A percentile compares a stretch with the other conserved stretches of the same genome.
Conservation (phyloP, 2,329 filamentous ascomycete species). For the Aspergillus sp. region DNA sequence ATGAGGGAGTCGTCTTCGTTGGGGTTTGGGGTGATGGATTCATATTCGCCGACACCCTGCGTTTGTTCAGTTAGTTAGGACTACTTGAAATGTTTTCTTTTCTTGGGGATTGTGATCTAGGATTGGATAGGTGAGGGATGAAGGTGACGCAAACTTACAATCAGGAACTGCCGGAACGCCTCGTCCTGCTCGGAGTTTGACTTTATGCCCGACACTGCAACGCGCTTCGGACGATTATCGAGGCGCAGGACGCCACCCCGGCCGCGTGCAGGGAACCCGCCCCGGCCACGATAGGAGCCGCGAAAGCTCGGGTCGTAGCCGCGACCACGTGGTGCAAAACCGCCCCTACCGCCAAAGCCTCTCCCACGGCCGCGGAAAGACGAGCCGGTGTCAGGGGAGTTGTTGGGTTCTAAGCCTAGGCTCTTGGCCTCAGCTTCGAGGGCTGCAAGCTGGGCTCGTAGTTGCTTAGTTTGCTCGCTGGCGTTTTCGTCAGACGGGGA, state of each 20-base stretch:
- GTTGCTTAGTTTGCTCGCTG: constrained; percentile 50
- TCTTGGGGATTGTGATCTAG: background rate
- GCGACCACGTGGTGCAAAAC: constrained; percentile 40
- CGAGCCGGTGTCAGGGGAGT: constrained; percentile 26
- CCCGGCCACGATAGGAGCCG: constrained; percentile 45
- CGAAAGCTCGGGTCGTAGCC: constrained; percentile 41
- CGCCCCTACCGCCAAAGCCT: constrained; percentile 35
- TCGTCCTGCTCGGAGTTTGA: constrained; percentile 54
- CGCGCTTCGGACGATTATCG: constrained; percentile 58
- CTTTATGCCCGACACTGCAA: constrained; percentile 52
- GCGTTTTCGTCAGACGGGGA: constrained; percentile 34
- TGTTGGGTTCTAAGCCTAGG: constrained; percentile 51
- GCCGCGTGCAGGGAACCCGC: constrained; percentile 32
- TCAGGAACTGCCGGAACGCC: constrained; percentile 56
- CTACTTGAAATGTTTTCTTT: background rate
- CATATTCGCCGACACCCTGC: constrained; percentile 48
- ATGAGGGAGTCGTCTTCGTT: constrained; percentile 41
- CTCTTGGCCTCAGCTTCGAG: constrained; percentile 57
- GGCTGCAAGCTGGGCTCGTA: constrained; percentile 55
- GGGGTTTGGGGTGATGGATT: constrained; percentile 44
- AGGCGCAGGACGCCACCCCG: constrained; percentile 55
- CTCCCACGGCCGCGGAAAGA: constrained; percentile 40
- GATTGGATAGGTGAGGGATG: background rate
- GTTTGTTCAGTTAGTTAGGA: constrained; percentile 11
- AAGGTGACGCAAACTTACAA: constrained; percentile 36